Conservation (phyloP, 495 filamentous ascomycete genomes). For the Tuber melanosporum region DNA sequence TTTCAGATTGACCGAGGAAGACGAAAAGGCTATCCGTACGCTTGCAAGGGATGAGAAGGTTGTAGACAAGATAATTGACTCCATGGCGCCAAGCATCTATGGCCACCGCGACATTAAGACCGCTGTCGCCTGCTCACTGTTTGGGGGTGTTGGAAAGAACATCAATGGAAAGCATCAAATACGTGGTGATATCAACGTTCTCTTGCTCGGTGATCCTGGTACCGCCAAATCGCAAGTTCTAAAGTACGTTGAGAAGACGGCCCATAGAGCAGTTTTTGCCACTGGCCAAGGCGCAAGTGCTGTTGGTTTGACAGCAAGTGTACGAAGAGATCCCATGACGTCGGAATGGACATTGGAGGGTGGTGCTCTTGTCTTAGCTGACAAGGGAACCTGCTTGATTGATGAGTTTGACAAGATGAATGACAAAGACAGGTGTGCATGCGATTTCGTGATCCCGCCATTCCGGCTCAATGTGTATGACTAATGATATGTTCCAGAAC, state of each 20-base stretch:
- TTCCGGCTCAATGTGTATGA: not conserved
- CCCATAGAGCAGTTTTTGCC: slow-evolving; percentile 93
- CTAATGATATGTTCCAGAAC: slow-evolving; percentile 51
- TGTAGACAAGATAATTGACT: slow-evolving; percentile 87
- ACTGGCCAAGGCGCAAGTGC: slow-evolving; percentile 95
- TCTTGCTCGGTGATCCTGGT: slow-evolving; percentile 93
- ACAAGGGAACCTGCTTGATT: slow-evolving; percentile 92
- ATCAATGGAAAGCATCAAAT: slow-evolving; percentile 81
- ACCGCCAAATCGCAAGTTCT: slow-evolving; percentile 93
- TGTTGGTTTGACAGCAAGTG: slow-evolving; percentile 94
- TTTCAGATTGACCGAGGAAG: slow-evolving; percentile 91
- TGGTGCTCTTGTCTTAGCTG: slow-evolving; percentile 89
- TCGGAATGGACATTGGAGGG: slow-evolving; percentile 98
- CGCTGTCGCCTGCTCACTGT: slow-evolving; percentile 85
- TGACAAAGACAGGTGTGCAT: slow-evolving; percentile 66
- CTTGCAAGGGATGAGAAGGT: slow-evolving; percentile 85
- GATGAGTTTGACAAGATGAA: slow-evolving; percentile 99
- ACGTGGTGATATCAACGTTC: slow-evolving; percentile 95
- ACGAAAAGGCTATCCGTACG: slow-evolving; percentile 84
- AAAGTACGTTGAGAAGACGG: slow-evolving; percentile 93
- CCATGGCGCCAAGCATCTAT: slow-evolving; percentile 95
- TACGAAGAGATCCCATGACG: slow-evolving; percentile 91
- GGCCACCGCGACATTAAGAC: slow-evolving; percentile 98
- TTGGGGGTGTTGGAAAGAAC: slow-evolving; percentile 89
- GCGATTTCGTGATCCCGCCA: not conserved